phyloP scores from a whole-genome alignment of 2,329 filamentous ascomycete genomes.

The Paraphoma sp. region DNA sequence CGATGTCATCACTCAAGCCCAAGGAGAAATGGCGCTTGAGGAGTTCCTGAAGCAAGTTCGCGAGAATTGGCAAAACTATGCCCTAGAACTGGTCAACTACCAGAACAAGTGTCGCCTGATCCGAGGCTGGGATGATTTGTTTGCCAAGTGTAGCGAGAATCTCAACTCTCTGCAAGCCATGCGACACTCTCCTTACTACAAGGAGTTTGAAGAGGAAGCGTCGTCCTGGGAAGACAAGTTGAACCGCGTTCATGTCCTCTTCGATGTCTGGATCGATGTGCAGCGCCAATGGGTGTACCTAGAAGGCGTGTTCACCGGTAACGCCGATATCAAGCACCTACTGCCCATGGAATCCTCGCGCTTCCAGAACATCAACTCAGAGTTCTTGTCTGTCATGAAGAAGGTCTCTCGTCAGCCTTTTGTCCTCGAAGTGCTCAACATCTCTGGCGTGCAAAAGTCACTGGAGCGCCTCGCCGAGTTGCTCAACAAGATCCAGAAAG shows the following conservation, averaged over 20 bases:
- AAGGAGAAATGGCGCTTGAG: conserved; percentile 97
- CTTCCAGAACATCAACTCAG: conserved; percentile 99
- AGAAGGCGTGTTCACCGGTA: conserved; percentile 97
- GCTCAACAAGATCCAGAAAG: conserved; percentile 99
- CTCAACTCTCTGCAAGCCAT: conserved; percentile 97
- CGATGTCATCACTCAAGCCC: conserved; percentile 92
- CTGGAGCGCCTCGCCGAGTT: conserved; percentile 95
- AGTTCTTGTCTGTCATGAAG: conserved; percentile 99
- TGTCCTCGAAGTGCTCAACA: conserved; percentile 93
- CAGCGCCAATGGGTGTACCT: conserved; percentile 99
- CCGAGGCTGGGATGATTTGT: conserved; percentile 96
- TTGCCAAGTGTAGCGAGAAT: conserved; percentile 98
- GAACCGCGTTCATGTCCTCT: conserved; percentile 94
- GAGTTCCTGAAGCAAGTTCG: conserved; percentile 97
- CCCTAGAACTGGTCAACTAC: conserved; percentile 92
- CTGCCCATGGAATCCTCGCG: conserved; percentile 94
- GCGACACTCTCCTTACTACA: conserved; percentile 99
- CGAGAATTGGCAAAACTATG: conserved; percentile 96
- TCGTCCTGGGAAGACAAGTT: conserved; percentile 97
- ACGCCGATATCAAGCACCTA: conserved; percentile 97
- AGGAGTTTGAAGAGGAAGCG: conserved; percentile 98
- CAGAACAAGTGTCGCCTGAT: conserved; percentile 98
- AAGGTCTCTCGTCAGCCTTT: conserved; percentile 97
- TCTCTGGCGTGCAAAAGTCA: conserved; percentile 94
- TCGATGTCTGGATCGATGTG: conserved; percentile 99